phyloP scores from a whole-genome alignment of 2,329 filamentous ascomycete species.

The Trichoderma sp. region DNA sequence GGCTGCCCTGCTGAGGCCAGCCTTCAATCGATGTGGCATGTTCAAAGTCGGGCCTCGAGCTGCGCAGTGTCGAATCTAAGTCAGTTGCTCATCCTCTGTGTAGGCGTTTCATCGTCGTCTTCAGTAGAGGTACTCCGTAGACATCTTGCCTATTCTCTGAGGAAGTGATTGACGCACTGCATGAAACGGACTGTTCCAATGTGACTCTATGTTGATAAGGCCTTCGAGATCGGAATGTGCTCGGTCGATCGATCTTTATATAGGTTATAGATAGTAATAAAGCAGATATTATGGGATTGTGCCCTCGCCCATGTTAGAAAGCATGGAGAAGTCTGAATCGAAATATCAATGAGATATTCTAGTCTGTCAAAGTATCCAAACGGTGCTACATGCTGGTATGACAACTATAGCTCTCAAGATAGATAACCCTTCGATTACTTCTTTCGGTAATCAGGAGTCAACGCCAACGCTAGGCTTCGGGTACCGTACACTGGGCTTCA shows the following conservation, averaged over 20 bases:
- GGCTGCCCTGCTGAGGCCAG: too few relatives aligned
- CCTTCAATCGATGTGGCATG: too few relatives aligned
- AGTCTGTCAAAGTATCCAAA: too few relatives aligned
- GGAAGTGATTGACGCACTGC: not conserved
- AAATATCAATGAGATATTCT: not conserved
- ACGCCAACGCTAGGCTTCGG: not conserved
- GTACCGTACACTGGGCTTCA: not conserved
- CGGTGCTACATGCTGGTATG: too few relatives aligned
- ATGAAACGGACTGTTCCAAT: not conserved
- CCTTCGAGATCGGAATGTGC: not conserved
- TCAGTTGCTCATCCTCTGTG: too few relatives aligned
- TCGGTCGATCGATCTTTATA: not conserved
- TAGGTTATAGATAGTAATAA: not conserved
- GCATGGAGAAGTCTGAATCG: not conserved
- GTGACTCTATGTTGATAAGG: not conserved
- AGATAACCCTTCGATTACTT: too few relatives aligned
- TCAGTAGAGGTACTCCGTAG: too few relatives aligned
- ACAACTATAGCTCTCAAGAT: too few relatives aligned
- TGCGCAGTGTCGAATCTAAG: too few relatives aligned
- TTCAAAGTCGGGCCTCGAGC: too few relatives aligned
- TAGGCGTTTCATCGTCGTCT: too few relatives aligned
- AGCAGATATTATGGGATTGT: not conserved
- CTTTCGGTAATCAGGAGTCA: not conserved
- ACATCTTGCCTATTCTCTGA: not conserved
- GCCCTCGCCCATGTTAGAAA: not conserved